Conservation (phyloP, 495 filamentous ascomycete species). For the Xylaria cubensis region DNA sequence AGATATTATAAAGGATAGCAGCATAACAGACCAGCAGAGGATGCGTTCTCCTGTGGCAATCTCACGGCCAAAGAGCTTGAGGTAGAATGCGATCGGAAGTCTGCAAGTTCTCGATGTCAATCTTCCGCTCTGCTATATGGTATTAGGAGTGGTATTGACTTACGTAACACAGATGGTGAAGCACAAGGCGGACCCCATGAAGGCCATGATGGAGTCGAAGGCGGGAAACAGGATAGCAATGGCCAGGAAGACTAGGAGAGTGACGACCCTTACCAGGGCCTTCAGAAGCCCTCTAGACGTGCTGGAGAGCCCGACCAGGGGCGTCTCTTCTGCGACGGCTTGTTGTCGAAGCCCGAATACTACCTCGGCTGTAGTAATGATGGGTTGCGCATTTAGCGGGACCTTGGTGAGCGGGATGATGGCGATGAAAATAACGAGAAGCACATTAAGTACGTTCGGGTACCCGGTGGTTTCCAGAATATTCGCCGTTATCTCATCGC, state of each 20-base stretch:
- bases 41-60: conserved; percentile 69
- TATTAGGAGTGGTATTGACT: conserved; percentile 31
- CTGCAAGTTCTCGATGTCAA: conserved; percentile 29
- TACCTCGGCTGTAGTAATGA: conserved; percentile 83
- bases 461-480: conserved; percentile 76
- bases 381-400: conserved; percentile 87
- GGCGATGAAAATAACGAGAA: conserved; percentile 83
- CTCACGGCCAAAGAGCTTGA: conserved; percentile 89
- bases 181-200: conserved; percentile 89
- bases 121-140: background rate
- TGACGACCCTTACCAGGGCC: conserved; percentile 63
- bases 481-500: conserved; percentile 90
- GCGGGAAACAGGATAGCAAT: conserved; percentile 80
- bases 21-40: conserved; percentile 72
- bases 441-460: conserved; percentile 72
- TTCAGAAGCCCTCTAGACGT: conserved; percentile 66
- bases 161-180: conserved; percentile 92
- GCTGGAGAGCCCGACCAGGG: conserved; percentile 60
- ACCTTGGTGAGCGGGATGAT: conserved; percentile 96
- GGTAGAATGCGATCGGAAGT: conserved; percentile 84
- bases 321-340: conserved; percentile 50
- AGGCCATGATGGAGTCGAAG: conserved; percentile 94
- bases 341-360: conserved; percentile 72
- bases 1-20: conserved; percentile 71
- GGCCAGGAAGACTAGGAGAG: conserved; percentile 47